These are phyloP conservation scores for Diaporthe sp. DNA, from an alignment of 2,329 filamentous ascomycete species.

Conservation along the genomic window DNA sequence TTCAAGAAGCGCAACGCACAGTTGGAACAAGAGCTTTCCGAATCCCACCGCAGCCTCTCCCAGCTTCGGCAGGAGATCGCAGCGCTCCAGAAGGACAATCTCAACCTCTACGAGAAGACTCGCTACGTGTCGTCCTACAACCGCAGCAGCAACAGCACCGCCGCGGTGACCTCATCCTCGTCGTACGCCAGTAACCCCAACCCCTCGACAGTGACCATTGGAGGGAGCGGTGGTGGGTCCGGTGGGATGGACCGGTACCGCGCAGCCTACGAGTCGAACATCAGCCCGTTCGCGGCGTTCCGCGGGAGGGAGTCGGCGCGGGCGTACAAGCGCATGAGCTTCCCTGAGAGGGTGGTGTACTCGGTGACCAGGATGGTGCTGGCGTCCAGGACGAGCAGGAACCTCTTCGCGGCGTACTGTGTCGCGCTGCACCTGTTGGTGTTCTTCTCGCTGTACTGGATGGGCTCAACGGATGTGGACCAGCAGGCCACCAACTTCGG, in stretches of 20 bases:
- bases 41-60: conserved; percentile 84
- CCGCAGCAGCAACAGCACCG: conserved; percentile 71
- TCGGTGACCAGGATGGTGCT: conserved; percentile 92
- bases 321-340: conserved; percentile 92
- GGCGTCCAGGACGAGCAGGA: conserved; percentile 89
- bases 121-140: conserved; percentile 96
- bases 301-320: conserved; percentile 91
- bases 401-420: conserved; percentile 94
- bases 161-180: conserved; percentile 65
- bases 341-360: conserved; percentile 91
- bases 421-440: conserved; percentile 89
- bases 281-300: conserved; percentile 96
- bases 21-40: conserved; percentile 90
- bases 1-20: conserved; percentile 97
- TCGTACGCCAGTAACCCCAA: conserved; percentile 78
- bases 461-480: conserved; percentile 77
- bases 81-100: conserved; percentile 94
- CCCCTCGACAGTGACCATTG: conserved; percentile 75
- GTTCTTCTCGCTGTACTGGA: conserved; percentile 88
- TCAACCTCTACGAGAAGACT: conserved; percentile 97
- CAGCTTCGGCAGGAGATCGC: conserved; percentile 91
- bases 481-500: conserved; percentile 70
- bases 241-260: conserved; percentile 78
- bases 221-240: conserved; percentile 73
- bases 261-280: conserved; percentile 92